Conservation (phyloP, 1,284 basidiomycete genomes). For the Cutaneotrichosporon sp. region DNA sequence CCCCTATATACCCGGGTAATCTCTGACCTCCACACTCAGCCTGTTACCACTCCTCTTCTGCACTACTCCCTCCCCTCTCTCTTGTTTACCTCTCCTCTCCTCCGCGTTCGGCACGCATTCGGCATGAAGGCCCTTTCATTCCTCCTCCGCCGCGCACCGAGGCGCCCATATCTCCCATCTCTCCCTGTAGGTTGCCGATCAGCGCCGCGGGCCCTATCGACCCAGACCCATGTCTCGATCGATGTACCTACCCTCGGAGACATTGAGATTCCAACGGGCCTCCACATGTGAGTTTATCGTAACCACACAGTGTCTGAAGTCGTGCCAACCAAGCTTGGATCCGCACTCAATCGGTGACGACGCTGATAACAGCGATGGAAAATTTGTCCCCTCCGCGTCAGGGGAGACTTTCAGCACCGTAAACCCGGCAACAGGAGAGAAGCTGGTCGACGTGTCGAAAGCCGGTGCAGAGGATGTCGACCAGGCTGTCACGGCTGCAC, state of each 20-base stretch:
- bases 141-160: not conserved
- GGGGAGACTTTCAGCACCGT: conserved; percentile 28
- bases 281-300: conserved; percentile 61
- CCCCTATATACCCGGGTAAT: not conserved
- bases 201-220: not conserved
- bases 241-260: conserved; percentile 33
- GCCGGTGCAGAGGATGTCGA: conserved; percentile 63
- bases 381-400: conserved; percentile 30
- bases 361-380: conserved; percentile 29
- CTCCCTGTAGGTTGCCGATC: too few species aligned
- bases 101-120: too few species aligned
- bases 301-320: too few species aligned
- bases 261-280: conserved; percentile 66
- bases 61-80: not conserved
- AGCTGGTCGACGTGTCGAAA: conserved; percentile 33
- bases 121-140: not conserved
- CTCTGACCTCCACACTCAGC: not conserved
- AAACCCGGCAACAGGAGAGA: conserved; percentile 57
- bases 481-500: conserved; percentile 72
- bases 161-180: too few species aligned
- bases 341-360: too few species aligned
- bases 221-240: conserved; percentile 9
- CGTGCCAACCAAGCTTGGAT: too few species aligned
- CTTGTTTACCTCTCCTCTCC: too few species aligned
- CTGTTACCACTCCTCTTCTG: not conserved